Base-by-base conservation (phyloP, 352 stramenopile species). In the Globisporangium nagaii region DNA sequence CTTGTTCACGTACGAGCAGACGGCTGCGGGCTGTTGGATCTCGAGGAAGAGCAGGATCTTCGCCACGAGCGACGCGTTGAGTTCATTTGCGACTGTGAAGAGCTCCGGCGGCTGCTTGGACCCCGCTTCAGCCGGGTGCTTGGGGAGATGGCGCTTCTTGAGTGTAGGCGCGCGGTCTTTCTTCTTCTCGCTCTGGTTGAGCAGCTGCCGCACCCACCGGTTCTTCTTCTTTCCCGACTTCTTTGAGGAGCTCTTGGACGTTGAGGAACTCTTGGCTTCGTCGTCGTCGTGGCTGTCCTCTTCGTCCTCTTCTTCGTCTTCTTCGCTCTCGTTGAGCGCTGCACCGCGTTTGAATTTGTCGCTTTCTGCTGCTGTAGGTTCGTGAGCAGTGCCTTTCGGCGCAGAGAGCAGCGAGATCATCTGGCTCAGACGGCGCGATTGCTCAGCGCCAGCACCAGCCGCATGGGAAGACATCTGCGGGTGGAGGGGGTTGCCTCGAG, bases 21-120 rank as follows among this genome's bases (percentile, higher is more conserved):
- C 30, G 27, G 34, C 43, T 11, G 53, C 68, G 31, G 71, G 69
- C 24, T 79, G 62, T 0, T 55, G 52, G 4, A 58, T 44, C 6
- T 58, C 53, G 13, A 87, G 49, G 45, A 79, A 87, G 7, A 53
- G 52, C 19, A 87, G 56, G 40, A 87, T 56, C 12, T 41, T 34
- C 31, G 60, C 71, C 32, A 75, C 25, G 2, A 83, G 47, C 22
- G 40, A 30, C 10, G 63, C 36, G 36, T 70, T 59, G 8, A 60
- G 36, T 1, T 25, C n/a, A 44, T 45, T 65, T 4, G 49, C 39
- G 27, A 64, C 49, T 3, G 58, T 63, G 31, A 81, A 74, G 5
- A 76, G 20, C 10, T 28, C 10, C 15, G 63, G 65, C 13, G 70
- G 56, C 19, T 28, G 8, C 15, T 31, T 40, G 20, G 22, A 32